Conservation (phyloP, 2,329 filamentous ascomycete genomes). For the Sclerotinia nivalis region DNA sequence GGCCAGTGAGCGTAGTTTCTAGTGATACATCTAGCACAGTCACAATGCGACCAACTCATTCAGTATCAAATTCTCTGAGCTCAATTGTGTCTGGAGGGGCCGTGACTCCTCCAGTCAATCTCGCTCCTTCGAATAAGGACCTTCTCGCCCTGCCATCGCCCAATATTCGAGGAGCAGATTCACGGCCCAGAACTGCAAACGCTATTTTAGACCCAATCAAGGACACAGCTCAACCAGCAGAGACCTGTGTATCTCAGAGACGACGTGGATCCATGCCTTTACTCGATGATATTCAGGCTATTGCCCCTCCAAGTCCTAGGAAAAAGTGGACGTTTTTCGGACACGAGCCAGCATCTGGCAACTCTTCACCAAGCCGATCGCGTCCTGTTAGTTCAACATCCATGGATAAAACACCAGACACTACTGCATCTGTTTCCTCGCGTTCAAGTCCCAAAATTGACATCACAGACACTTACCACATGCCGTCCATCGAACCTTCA, state of each 20-base stretch:
- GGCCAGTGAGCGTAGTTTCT: constrained; percentile 80
- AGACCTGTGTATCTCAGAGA: constrained; percentile 30
- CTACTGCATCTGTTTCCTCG: constrained; percentile 24
- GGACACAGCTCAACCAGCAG: constrained; percentile 44
- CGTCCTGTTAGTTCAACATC: constrained; percentile 47
- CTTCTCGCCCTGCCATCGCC: constrained; percentile 43
- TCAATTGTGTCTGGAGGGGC: constrained; percentile 69
- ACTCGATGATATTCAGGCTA: constrained; percentile 43
- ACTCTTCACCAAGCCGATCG: constrained; percentile 49
- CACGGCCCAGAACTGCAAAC: constrained; percentile 69
- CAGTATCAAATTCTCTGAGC: constrained; percentile 70
- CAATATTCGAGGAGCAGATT: constrained; percentile 48
- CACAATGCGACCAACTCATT: constrained; percentile 66
- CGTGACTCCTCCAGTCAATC: constrained; percentile 27
- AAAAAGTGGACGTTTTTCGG: constrained; percentile 43
- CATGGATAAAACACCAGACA: constrained; percentile 40
- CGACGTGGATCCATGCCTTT: constrained; percentile 62
- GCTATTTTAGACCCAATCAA: constrained; percentile 56
- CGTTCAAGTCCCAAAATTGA: constrained; percentile 13
- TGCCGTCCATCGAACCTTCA: constrained; percentile 33
- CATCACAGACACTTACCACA: constrained; percentile 30
- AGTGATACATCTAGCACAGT: constrained; percentile 79
- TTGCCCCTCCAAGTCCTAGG: constrained; percentile 41
- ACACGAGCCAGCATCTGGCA: constrained; percentile 38
- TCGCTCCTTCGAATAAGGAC: constrained; percentile 43